These are phyloP conservation scores for Mucor piriformis DNA, from an alignment of 371 early-diverging fungal genomes.

Conservation along the genomic window DNA sequence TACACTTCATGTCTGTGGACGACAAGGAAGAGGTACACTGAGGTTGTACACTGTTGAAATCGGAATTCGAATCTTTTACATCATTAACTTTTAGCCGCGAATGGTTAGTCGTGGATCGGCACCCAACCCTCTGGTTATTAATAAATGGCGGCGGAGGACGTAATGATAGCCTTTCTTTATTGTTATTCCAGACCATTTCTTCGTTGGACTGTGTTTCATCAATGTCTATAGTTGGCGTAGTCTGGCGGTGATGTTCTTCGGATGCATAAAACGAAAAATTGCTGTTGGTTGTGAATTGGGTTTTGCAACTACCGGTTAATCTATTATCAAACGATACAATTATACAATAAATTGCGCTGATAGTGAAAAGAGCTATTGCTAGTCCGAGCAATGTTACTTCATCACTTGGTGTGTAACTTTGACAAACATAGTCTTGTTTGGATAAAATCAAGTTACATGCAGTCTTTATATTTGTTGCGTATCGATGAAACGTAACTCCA, in stretches of 20 bases:
- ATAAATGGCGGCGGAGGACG: conserved; percentile 11
- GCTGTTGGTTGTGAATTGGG: background rate
- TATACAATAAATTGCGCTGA: conserved; percentile 8
- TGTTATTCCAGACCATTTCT: conserved; percentile 1
- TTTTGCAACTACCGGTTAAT: background rate
- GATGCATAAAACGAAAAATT: conserved; percentile 3
- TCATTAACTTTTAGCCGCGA: background rate
- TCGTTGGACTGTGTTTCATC: background rate
- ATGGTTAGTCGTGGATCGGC: conserved; percentile 1
- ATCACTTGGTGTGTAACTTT: conserved; percentile 7
- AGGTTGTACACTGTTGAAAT: background rate
- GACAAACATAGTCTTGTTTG: conserved; percentile 4
- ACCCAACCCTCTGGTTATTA: background rate
- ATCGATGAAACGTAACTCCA: conserved; percentile 8
- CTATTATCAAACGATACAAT: background rate
- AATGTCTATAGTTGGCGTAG: background rate
- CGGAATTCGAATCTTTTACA: conserved; percentile 1
- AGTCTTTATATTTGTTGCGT: conserved; percentile 4
- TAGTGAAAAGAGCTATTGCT: conserved; percentile 14
- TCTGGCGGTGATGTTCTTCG: background rate
- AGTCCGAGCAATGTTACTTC: conserved; percentile 18
- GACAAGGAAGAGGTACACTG: background rate
- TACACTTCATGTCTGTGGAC: conserved; percentile 1
- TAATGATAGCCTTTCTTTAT: conserved; percentile 8
- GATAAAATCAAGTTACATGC: background rate